Evolutionary conservation across 495 filamentous ascomycete species (phyloP).

Genomic region (Cercophora samala): DNA sequence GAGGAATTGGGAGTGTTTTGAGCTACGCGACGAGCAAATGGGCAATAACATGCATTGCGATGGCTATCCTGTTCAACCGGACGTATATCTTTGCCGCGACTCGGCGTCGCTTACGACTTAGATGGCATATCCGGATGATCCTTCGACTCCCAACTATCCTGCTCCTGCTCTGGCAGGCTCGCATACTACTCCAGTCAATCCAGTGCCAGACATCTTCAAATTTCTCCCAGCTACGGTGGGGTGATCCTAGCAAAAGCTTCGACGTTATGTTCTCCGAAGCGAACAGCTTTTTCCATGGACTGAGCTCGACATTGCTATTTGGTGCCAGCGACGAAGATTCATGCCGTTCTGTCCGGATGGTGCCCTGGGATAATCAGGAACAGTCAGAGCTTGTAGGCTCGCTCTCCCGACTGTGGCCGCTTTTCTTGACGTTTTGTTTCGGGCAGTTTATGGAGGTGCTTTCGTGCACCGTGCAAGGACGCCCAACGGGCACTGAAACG

Average conservation of each 20-base stretch:
- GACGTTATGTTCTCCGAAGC: conserved; percentile 70
- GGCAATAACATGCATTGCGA: conserved; percentile 81
- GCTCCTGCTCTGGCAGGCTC: conserved; percentile 66
- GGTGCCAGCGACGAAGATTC: conserved; percentile 64
- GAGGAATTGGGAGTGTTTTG: conserved; percentile 78
- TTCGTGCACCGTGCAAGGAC: conserved; percentile 84
- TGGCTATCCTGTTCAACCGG: conserved; percentile 84
- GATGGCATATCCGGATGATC: conserved; percentile 66
- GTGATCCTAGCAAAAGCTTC: conserved; percentile 60
- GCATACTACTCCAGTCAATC: conserved; percentile 72
- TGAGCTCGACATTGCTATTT: conserved; percentile 67
- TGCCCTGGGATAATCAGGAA: conserved; percentile 42
- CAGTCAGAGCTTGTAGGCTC: conserved; percentile 62
- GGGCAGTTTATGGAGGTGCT: conserved; percentile 87
- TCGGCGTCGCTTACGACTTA: conserved; percentile 66
- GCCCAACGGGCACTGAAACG: conserved; percentile 72
- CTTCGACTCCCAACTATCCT: conserved; percentile 75
- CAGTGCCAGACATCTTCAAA: conserved; percentile 87
- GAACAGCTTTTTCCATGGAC: conserved; percentile 63
- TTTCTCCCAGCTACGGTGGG: conserved; percentile 70
- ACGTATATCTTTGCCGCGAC: conserved; percentile 91
- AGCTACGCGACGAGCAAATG: conserved; percentile 90
- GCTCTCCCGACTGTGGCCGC: conserved; percentile 78
- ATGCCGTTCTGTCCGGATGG: conserved; percentile 71
- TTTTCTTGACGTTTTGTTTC: conserved; percentile 76